Base-by-base conservation (phyloP, 2,329 filamentous ascomycete genomes). In the Talaromyces rugulosus region DNA sequence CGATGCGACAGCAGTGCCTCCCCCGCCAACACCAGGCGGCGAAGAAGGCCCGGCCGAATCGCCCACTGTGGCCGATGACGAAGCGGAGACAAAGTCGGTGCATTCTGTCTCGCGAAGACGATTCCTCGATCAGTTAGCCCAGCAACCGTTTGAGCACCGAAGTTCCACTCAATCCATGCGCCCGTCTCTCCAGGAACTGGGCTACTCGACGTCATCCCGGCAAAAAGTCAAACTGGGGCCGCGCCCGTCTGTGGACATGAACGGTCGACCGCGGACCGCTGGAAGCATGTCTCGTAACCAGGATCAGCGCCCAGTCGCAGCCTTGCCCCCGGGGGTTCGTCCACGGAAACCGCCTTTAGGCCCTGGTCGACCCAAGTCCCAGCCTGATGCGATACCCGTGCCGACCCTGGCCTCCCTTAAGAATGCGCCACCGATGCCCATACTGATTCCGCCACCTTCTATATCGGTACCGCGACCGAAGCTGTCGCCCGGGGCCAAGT, bases 201-300 rank as follows among this genome's bases (percentile, higher is more conserved):
- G 79, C 59, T 74, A 73, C 28, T 72, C 73, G 14, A 74, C 71
- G 53, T 69, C 73, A 51, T 72, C 72, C 59, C 72, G 70, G 63
- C 81, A 81, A 59, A 97, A 96, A 74, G 88, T 96, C 61, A 97
- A 96, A 76, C 85, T 96, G 51, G 95, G 88, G 1, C 94, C 95
- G 9, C 85, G 94, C 53, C 92, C 92, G 30, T 94, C 92, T 64
- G 80, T 83, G 47, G 77, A 81, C 66, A 82, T 85, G 62, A 82
- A 83, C 68, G 84, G 87, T 63, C 83, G 88, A 54, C 83, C 84
- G 53, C 81, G 89, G 77, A 77, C 87, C 74, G 77, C 83, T 58
- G 77, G 87, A 73, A 80, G 73, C 62, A 70, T 77, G 62, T 72
- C 74, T 56, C 70, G 74, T 64, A 73, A 70, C 53, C 66, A 72